Evolutionary conservation across 345 rosid species (phyloP).

Genomic region (Syzygium aqueum): DNA sequence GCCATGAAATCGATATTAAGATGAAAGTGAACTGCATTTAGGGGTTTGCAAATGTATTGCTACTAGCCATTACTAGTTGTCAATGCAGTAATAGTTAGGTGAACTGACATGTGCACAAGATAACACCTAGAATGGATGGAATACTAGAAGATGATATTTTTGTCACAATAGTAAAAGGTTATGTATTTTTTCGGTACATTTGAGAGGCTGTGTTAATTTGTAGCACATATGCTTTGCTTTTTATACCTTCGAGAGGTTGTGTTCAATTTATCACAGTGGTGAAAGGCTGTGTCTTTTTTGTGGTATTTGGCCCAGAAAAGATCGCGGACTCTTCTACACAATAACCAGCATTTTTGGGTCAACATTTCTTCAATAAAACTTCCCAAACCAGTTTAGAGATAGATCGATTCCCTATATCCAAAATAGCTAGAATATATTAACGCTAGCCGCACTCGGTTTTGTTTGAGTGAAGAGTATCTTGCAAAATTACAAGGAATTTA

Average conservation of each 20-base stretch:
- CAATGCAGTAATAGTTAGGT: background rate
- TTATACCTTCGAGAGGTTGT: background rate
- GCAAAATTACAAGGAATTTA: background rate
- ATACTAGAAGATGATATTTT: background rate
- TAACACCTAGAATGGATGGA: background rate
- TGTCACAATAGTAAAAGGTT: background rate
- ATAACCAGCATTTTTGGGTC: background rate
- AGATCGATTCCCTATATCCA: background rate
- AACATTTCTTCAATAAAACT: background rate
- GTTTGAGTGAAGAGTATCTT: background rate
- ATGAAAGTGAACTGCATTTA: background rate
- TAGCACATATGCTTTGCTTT: background rate
- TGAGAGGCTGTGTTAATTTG: background rate
- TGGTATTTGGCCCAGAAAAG: background rate
- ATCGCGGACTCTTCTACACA: background rate
- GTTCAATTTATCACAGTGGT: background rate
- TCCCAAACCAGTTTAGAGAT: background rate
- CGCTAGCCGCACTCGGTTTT: background rate
- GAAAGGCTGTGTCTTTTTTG: background rate
- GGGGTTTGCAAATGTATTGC: background rate
- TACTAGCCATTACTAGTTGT: background rate
- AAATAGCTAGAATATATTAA: background rate
- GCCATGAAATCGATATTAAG: accelerated
- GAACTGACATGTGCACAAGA: background rate
- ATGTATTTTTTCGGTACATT: background rate